A percentile compares a stretch with the other conserved stretches of the same genome.
phyloP scores from a whole-genome alignment of 169 alveolate species.

The Plasmodium berghei region DNA sequence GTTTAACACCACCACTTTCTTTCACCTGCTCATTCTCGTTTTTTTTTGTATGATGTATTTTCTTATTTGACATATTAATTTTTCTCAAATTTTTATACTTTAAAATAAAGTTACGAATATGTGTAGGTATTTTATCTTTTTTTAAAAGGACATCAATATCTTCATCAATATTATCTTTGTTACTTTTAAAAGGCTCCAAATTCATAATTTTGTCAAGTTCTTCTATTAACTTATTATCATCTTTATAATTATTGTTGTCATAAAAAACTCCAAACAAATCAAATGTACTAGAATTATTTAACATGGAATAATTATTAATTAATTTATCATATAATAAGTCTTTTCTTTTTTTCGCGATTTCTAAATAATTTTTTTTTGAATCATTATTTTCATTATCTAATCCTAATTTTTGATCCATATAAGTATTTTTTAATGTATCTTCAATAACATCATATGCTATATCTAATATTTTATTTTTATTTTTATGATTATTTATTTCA shows the following conservation, averaged over 20 bases:
- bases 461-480: constrained; percentile 61
- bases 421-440: constrained; percentile 45
- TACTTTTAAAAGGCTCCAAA: constrained; percentile 75
- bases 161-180: constrained; percentile 34
- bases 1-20: not conserved
- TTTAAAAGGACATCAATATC: constrained; percentile 65
- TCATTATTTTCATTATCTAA: constrained; percentile 5
- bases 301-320: constrained; percentile 24
- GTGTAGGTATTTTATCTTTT: constrained; percentile 43
- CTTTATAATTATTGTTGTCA: constrained; percentile 47
- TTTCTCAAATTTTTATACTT: constrained; percentile 36
- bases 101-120: constrained; percentile 56
- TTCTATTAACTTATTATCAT: constrained; percentile 28
- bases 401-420: constrained; percentile 1
- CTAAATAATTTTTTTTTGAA: constrained; percentile 45
- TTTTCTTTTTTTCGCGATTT: constrained; percentile 68
- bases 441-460: constrained; percentile 53
- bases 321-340: constrained; percentile 42
- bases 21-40: not conserved
- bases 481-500: constrained; percentile 48
- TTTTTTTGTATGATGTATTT: constrained; percentile 6
- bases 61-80: not conserved
- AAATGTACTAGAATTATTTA: constrained; percentile 49
- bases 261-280: constrained; percentile 76
- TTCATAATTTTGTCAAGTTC: constrained; percentile 59